These are phyloP conservation scores for Porphyridium purpureum DNA, from an alignment of 23 red algal genomes.

Conservation along the genomic window DNA sequence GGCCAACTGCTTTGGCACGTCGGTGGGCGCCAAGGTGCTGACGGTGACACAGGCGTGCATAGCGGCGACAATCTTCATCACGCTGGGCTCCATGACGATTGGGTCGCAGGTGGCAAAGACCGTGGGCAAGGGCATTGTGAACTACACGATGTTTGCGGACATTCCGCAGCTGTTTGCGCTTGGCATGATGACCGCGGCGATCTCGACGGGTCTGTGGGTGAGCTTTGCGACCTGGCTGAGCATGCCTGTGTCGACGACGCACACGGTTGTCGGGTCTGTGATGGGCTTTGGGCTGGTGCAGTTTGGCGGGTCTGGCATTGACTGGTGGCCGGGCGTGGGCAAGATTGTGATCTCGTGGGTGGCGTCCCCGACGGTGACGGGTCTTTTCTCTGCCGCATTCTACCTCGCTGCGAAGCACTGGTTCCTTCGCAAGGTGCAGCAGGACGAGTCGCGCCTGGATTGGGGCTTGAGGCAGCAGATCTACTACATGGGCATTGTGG, in stretches of 20 bases:
- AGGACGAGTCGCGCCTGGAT: neutral
- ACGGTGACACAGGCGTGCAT: conserved; percentile 49
- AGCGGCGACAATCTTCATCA: conserved; percentile 34
- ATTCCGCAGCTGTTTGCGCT: conserved; percentile 2
- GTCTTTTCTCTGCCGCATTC: conserved; percentile 9
- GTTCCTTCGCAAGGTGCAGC: neutral
- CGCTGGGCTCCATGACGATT: conserved; percentile 37
- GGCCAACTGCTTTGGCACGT: conserved; percentile 78
- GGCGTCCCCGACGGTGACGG: conserved; percentile 44
- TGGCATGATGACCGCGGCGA: conserved; percentile 3
- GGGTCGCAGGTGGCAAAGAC: conserved; percentile 71
- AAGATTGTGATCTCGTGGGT: conserved; percentile 57
- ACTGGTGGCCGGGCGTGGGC: conserved; percentile 32
- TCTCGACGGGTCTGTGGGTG: conserved; percentile 21
- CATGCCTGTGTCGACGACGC: conserved; percentile 73
- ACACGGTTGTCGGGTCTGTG: conserved; percentile 58
- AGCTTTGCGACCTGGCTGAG: conserved; percentile 41
- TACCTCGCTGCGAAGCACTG: conserved; percentile 6
- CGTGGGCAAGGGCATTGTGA: conserved; percentile 1
- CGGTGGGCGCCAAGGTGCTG: conserved; percentile 61
- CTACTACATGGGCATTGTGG: neutral
- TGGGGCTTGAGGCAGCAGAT: neutral
- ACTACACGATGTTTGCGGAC: neutral
- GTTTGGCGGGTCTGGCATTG: conserved; percentile 13
- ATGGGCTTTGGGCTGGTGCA: conserved; percentile 58